phyloP scores from a whole-genome alignment of 2,329 filamentous ascomycete genomes.

The Aureobasidium melanogenum region DNA sequence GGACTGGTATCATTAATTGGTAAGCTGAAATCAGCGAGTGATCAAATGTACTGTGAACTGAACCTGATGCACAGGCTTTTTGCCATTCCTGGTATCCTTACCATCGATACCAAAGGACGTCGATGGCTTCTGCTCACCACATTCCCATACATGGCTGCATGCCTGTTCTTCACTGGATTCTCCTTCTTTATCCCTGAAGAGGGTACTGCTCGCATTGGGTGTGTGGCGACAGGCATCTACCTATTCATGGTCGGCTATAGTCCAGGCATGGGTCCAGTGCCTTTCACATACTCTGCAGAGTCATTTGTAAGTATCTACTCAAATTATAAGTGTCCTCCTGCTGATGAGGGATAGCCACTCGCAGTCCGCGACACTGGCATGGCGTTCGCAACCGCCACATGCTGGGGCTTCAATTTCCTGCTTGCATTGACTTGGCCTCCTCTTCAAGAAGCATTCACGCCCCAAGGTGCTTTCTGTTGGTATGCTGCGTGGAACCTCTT shows the following conservation, averaged over 20 bases:
- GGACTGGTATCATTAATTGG: conserved; percentile 25
- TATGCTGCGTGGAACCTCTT: conserved; percentile 50
- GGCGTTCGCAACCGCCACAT: conserved; percentile 43
- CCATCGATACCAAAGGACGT: conserved; percentile 36
- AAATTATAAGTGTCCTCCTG: no score
- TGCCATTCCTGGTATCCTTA: conserved; percentile 32
- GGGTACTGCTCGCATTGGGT: conserved; percentile 23
- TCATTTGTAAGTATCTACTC: conserved; percentile 20
- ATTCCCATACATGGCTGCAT: conserved; percentile 37
- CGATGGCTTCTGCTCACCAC: conserved; percentile 36
- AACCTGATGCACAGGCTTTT: conserved; percentile 19
- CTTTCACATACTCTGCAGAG: conserved; percentile 37
- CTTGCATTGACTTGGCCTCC: conserved; percentile 44
- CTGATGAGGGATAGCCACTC: conserved; percentile 28
- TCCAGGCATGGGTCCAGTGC: conserved; percentile 35
- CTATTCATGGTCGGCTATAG: conserved; percentile 45
- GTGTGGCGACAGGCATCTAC: conserved; percentile 31
- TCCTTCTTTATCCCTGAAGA: conserved; percentile 32
- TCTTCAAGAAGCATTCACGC: conserved; percentile 36
- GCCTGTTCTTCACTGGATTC: conserved; percentile 40
- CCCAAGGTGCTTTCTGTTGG: conserved; percentile 46
- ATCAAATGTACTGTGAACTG: no score
- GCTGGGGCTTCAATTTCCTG: conserved; percentile 35
- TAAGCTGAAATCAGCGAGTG: conserved; percentile 13
- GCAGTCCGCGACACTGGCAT: conserved; percentile 35